These are phyloP conservation scores for Novymonas esmeraldas DNA, from an alignment of 208 protist genomes.

Conservation along the genomic window DNA sequence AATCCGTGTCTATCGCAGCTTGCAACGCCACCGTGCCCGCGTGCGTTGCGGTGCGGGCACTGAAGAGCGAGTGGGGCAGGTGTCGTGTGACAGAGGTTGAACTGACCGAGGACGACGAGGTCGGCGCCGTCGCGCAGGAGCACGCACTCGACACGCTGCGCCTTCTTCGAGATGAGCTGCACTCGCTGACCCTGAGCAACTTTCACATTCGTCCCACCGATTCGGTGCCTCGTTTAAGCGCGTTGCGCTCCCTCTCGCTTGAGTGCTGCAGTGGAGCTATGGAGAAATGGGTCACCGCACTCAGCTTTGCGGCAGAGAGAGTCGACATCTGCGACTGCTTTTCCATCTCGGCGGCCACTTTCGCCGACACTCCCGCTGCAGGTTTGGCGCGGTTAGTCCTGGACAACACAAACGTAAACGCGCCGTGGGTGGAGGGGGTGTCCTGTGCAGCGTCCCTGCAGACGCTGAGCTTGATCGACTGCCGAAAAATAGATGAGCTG, in stretches of 20 bases:
- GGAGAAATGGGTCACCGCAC: background rate
- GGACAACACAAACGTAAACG: slow-evolving; percentile 21
- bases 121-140: background rate
- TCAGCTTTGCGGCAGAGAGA: slow-evolving; percentile 3
- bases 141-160: background rate
- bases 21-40: slow-evolving; percentile 1
- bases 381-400: slow-evolving; percentile 3
- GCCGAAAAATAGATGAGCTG: slow-evolving; percentile 15
- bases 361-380: background rate
- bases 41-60: background rate
- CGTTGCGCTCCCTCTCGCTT: slow-evolving; percentile 2
- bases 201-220: slow-evolving; percentile 6
- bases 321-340: slow-evolving; percentile 17
- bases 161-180: background rate
- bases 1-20: background rate
- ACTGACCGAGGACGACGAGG: slow-evolving; percentile 15
- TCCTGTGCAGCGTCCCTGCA: background rate
- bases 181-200: slow-evolving; percentile 1
- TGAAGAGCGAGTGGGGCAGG: background rate
- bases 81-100: background rate
- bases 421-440: background rate
- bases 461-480: slow-evolving; percentile 25
- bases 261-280: slow-evolving; percentile 5
- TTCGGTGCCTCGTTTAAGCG: background rate
- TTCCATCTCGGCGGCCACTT: background rate